phyloP scores from a whole-genome alignment of 2,329 filamentous ascomycete species.

The Neopestalotiopsis sp. region DNA sequence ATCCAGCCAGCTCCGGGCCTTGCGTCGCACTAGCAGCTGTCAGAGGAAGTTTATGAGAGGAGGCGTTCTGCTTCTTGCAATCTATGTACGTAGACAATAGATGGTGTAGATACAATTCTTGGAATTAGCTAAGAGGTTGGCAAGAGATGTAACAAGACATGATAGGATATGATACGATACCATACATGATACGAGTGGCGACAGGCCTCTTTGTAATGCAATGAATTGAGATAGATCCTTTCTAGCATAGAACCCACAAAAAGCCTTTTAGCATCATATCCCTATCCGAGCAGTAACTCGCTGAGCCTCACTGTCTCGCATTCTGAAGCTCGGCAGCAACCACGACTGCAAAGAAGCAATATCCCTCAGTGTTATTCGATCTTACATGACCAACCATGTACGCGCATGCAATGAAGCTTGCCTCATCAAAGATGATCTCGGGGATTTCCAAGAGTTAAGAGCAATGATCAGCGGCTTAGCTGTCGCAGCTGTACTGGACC shows the following conservation, averaged over 20 bases:
- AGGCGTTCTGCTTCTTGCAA: neutral
- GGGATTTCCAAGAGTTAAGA: too few relatives aligned
- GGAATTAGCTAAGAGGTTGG: neutral
- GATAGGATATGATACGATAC: neutral
- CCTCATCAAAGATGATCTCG: too few relatives aligned
- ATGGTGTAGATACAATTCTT: too few relatives aligned
- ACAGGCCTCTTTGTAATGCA: neutral
- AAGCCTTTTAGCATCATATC: neutral
- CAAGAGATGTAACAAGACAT: too few relatives aligned
- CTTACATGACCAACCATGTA: neutral
- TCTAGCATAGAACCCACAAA: neutral
- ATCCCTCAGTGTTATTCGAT: neutral
- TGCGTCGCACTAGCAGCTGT: constrained; percentile 5
- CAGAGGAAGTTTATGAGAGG: neutral
- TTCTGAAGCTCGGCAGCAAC: neutral
- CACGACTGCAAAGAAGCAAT: neutral
- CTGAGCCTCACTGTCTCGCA: constrained; percentile 2
- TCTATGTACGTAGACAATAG: neutral
- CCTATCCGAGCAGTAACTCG: neutral
- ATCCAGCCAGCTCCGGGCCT: neutral
- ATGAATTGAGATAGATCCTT: neutral
- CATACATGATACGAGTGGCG: neutral
- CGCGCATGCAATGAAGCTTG: neutral
- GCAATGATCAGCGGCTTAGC: too few relatives aligned
- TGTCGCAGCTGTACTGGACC: too few relatives aligned